phyloP scores from a whole-genome alignment of 352 stramenopile genomes.

The Halophytophthora polymorphica region DNA sequence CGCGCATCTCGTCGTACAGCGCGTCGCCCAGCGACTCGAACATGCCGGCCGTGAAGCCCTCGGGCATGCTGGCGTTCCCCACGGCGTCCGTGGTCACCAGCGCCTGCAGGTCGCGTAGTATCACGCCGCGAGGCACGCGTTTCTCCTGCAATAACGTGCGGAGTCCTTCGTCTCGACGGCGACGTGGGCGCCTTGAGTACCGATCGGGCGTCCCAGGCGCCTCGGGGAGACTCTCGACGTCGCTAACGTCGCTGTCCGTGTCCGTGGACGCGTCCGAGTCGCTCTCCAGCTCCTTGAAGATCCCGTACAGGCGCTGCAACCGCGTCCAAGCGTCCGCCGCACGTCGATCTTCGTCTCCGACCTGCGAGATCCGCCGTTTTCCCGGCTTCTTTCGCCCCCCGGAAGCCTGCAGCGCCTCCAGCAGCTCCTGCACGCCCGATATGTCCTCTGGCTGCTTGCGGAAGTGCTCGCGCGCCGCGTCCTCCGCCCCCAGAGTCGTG shows the following conservation, averaged over 20 bases:
- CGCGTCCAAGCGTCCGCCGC: conserved; percentile 54
- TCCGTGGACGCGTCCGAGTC: conserved; percentile 8
- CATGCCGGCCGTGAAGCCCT: conserved; percentile 72
- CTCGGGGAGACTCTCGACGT: conserved; percentile 9
- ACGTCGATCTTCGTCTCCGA: conserved; percentile 44
- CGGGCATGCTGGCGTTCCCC: conserved; percentile 36
- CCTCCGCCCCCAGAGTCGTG: conserved; percentile 28
- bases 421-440: conserved; percentile 20
- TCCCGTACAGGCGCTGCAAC: conserved; percentile 51
- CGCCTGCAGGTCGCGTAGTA: conserved; percentile 51
- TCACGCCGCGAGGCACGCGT: conserved; percentile 32
- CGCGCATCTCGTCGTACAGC: conserved; percentile 66
- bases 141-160: conserved; percentile 42
- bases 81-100: conserved; percentile 25
- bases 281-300: conserved; percentile 48
- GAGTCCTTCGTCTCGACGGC: conserved; percentile 40
- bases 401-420: conserved; percentile 3
- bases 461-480: conserved; percentile 24
- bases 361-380: conserved; percentile 26
- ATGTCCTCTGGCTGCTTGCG: conserved; percentile 27
- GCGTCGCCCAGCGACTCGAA: conserved; percentile 65
- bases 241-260: conserved; percentile 19
- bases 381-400: conserved; percentile 3
- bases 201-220: not conserved
- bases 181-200: conserved; percentile 6